Conservation (phyloP, 331 rosid species). For the Erythrophleum ivorense region DNA sequence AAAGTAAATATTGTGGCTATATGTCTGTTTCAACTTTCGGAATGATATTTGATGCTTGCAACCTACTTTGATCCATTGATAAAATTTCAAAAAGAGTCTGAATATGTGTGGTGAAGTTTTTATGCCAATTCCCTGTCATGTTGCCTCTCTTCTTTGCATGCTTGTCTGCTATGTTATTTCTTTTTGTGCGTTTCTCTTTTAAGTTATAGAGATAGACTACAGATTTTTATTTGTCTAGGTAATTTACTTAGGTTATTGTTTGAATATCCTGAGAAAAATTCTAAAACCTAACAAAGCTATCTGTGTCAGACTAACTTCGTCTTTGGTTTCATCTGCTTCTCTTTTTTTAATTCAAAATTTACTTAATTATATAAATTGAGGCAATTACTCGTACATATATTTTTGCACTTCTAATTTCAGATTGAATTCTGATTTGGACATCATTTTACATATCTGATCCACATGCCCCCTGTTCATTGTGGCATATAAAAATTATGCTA, state of each 20-base stretch:
- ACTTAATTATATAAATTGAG: conserved; percentile 27
- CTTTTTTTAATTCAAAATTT: neutral
- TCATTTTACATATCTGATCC: neutral
- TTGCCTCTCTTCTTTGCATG: neutral
- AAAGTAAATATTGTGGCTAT: neutral
- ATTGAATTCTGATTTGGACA: conserved; percentile 22
- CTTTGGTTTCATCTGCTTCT: neutral
- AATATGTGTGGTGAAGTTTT: conserved; percentile 19
- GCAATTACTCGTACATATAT: neutral
- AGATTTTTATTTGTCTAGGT: neutral
- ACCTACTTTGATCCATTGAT: neutral
- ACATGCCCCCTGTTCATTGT: neutral
- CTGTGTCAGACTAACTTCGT: neutral
- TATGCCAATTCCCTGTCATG: neutral
- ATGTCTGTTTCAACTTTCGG: neutral
- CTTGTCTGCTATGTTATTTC: conserved; percentile 34
- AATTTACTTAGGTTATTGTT: neutral
- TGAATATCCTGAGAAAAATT: neutral
- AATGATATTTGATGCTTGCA: neutral
- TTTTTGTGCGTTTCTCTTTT: neutral
- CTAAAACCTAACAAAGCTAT: neutral
- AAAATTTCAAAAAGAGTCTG: neutral
- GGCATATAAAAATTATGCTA: neutral
- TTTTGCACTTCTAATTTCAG: neutral
- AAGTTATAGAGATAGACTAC: neutral